Evolutionary conservation across 768 basidiomycete species (phyloP), one percentile per base, ranked within the genome.

Genomic region (Leccinum truebloodii): DNA sequence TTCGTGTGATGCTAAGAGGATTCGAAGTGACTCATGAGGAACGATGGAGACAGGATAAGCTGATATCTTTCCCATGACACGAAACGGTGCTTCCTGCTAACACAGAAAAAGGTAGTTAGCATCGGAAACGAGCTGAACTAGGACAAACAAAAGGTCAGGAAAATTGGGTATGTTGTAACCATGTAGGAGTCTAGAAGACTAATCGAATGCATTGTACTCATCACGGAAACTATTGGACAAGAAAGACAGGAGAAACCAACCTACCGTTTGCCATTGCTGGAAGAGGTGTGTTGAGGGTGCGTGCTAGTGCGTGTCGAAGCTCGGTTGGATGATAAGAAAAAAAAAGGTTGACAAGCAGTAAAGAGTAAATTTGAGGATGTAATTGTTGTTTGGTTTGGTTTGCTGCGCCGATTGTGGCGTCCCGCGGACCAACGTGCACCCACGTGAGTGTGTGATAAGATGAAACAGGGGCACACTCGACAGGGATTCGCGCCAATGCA

Each of bases 161-260:
- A 34, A 53, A 51, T 34, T 20, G 56, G 54, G 49, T 63, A 48
- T 54, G 70, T 85, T 78, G 53, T 85, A 91, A 92, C 89, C 90
- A 91, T 83, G 76, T 73, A 63, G 63, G 63, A 68, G 88, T 92
- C 92, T 92, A 88, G 75, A 93, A 93, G 92, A 95, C 92, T 95
- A 95, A 95, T 95, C 94, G 88, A 71, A 81, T 82, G 76, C 82
- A 76, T 75, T 75, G 77, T 83, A 81, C 82, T 86, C 88, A 86
- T 82, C 77, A 76, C 55, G 16, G 41, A 6, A 59, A 62, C 63
- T 22, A 9, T 41, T 2, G 51, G 58, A 20, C 46, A 44, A 3
- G 35, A 50, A 37, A 54, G 13, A 20, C 14, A 32, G 34, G 26
- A 3, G 9, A 16, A 59, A 54, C 32, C 53, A 44, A 62, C 67